Evolutionary conservation across 192 early-diverging fungal species (phyloP).

Genomic region (Podila epigama): DNA sequence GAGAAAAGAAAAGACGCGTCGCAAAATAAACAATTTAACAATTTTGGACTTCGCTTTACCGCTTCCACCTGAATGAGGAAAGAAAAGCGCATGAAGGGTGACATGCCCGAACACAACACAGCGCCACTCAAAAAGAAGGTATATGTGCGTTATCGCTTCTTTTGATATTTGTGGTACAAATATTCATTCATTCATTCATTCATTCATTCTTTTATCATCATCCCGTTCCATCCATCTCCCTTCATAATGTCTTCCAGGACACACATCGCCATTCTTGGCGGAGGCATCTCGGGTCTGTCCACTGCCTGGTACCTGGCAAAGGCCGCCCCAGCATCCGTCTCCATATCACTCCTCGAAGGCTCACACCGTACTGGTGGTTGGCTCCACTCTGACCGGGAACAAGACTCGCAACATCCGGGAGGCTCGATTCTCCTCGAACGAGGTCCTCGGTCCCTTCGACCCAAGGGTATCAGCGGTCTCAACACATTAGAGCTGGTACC

Average conservation of each 20-base stretch:
- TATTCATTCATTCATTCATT: no score
- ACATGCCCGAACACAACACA: no score
- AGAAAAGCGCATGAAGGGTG: no score
- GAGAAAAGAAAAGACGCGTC: no score
- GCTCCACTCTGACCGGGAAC: conserved; percentile 73
- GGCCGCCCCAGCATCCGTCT: conserved; percentile 40
- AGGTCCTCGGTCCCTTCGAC: conserved; percentile 87
- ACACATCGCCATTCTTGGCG: conserved; percentile 83
- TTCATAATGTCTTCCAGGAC: conserved; percentile 37
- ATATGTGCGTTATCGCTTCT: no score
- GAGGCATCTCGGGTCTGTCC: conserved; percentile 89
- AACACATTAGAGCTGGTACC: conserved; percentile 81
- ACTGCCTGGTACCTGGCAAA: conserved; percentile 81
- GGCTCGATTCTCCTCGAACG: conserved; percentile 70
- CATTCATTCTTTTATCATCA: no score
- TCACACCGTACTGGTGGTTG: conserved; percentile 83
- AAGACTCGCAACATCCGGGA: conserved; percentile 22
- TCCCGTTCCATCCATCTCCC: not conserved
- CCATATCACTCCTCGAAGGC: conserved; percentile 79
- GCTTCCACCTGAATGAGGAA: no score
- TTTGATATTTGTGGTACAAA: no score
- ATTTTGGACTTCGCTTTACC: no score
- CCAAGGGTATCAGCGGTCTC: conserved; percentile 70
- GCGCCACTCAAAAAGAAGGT: no score
- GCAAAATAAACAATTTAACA: no score